These are phyloP conservation scores for Penicillium sp. DNA, from an alignment of 2,329 filamentous ascomycete species.

Conservation along the genomic window DNA sequence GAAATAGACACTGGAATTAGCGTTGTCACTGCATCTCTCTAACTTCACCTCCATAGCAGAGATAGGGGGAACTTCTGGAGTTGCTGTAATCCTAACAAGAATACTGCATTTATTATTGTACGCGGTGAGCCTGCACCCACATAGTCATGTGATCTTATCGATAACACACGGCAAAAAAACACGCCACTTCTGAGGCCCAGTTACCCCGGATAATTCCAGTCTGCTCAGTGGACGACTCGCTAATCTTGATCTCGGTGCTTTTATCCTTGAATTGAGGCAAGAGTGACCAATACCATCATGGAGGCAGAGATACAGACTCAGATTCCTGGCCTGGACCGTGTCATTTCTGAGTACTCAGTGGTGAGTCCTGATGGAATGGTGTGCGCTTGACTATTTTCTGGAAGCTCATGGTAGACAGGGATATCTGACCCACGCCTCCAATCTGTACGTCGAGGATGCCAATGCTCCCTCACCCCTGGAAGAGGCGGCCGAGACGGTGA, in stretches of 20 bases:
- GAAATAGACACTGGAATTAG: too few species aligned
- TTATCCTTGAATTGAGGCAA: background rate
- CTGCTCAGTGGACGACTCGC: slow-evolving; percentile 7
- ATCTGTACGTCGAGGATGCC: slow-evolving; percentile 70
- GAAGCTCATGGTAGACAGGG: slow-evolving; percentile 49
- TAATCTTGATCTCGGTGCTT: background rate
- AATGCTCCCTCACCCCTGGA: slow-evolving; percentile 70
- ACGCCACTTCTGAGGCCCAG: slow-evolving; percentile 12
- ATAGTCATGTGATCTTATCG: slow-evolving; percentile 25
- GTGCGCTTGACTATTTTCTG: background rate
- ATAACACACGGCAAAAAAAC: slow-evolving; percentile 25
- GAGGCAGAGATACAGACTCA: slow-evolving; percentile 82
- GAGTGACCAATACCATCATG: slow-evolving; percentile 62
- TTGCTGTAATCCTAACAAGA: too few species aligned
- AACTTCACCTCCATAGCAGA: too few species aligned
- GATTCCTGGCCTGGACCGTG: slow-evolving; percentile 81
- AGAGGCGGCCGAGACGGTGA: slow-evolving; percentile 79
- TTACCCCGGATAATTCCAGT: slow-evolving; percentile 18
- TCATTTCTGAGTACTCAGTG: slow-evolving; percentile 87
- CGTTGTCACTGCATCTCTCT: too few species aligned
- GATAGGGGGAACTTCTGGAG: too few species aligned
- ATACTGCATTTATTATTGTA: too few species aligned
- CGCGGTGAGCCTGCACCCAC: background rate
- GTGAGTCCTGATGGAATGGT: slow-evolving; percentile 32
- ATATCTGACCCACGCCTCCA: slow-evolving; percentile 90